Evolutionary conservation across 2,329 filamentous ascomycete species (phyloP), one percentile per base, ranked within the genome.

Genomic region (Colletotrichum cuscutae): DNA sequence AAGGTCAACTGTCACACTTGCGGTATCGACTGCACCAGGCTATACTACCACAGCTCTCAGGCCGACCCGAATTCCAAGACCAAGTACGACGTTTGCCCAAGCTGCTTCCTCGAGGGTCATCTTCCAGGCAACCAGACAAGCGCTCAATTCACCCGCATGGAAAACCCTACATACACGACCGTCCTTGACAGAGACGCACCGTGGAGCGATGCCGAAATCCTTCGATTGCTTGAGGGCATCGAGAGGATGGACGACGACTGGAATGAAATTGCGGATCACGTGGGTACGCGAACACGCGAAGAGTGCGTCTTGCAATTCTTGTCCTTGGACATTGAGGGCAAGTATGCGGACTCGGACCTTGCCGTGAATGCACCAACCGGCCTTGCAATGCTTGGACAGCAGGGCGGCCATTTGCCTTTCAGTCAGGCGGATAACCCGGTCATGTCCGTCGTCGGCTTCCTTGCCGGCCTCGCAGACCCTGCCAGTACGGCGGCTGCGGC

Each of bases 281-380:
- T 99, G 56, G 94, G 94, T 61, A 97, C 95, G 3, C 92, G 96
- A 73, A 98, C 95, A 1, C 90, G 95, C 65, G 97, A 99, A 82
- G 96, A 99, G 84, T 99, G 97, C 81, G 96, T 98, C 19, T 89
- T 98, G 77, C 97, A 98, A 81, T 99, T 99, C 86, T 83, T 99
- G 75, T 95, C 98, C 80, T 88, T 99, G 46, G 96, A 98, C 77
- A 99, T 99, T 74, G 97, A 98, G 82, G 96, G 98, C 85, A 97
- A 97, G 81, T 99, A 98, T 79, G 87, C 98, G 11, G 95, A 98
- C 78, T 91, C 94, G 8, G 92, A 96, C 78, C 72, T 75, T 15
- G 78, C 82, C 12, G 82, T 89, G 65, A 86, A 85, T 71, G 86
- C 86, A 60, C 88, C 87, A 12, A 89, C 85, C 1, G 89, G 91